Conservation (phyloP, 495 filamentous ascomycete species). For the Bathelium albidoporum region DNA sequence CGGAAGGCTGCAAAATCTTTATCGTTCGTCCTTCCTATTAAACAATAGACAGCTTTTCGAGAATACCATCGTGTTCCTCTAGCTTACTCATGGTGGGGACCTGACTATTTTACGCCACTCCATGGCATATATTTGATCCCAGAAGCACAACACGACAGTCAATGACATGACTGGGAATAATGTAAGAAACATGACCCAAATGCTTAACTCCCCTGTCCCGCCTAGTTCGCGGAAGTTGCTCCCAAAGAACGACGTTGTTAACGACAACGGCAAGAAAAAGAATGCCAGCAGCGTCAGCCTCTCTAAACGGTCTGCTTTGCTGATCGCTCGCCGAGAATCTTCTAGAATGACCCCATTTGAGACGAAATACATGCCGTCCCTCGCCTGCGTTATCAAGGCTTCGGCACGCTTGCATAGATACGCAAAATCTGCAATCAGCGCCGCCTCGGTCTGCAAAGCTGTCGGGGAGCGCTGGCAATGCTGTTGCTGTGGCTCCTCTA, state of each 20-base stretch:
- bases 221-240: slow-evolving; percentile 9
- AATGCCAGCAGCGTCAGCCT: slow-evolving; percentile 12
- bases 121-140: neutral
- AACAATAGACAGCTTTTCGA: no score
- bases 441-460: neutral
- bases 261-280: slow-evolving; percentile 12
- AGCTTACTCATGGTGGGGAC: no score
- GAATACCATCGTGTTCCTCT: no score
- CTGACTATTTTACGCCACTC: neutral
- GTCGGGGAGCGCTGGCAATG: no score
- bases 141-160: neutral
- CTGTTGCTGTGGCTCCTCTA: no score
- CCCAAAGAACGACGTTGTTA: slow-evolving; percentile 10
- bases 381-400: neutral
- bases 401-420: neutral
- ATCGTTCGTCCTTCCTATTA: no score
- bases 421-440: neutral
- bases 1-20: no score
- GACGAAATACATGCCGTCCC: neutral
- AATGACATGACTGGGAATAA: neutral
- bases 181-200: neutral
- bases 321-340: slow-evolving; percentile 6
- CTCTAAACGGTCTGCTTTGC: slow-evolving; percentile 1
- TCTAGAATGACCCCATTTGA: slow-evolving; percentile 6
- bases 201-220: neutral